phyloP scores from a whole-genome alignment of 345 rosid genomes.

The Luvunga scandens region DNA sequence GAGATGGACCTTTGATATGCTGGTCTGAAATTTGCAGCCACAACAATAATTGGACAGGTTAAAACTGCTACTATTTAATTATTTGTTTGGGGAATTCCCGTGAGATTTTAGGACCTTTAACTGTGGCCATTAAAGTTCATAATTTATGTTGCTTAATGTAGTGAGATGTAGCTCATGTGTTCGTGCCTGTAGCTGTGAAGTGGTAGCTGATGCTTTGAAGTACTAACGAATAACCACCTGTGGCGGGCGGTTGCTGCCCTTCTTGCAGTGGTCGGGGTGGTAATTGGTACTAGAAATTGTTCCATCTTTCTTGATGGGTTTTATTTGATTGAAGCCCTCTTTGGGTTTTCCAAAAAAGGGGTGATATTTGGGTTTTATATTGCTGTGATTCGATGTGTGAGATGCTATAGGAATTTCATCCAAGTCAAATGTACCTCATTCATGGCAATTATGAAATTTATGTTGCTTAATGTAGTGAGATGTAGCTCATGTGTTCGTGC shows the following conservation, averaged over 20 bases:
- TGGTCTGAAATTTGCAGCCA: slow-evolving; percentile 30
- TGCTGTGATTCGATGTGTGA: too few species aligned
- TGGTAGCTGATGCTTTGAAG: slow-evolving; percentile 34
- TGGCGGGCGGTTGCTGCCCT: slow-evolving; percentile 37
- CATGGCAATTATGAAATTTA: too few species aligned
- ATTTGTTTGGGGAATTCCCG: slow-evolving; percentile 30
- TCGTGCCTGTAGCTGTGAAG: slow-evolving; percentile 50
- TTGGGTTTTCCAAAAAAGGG: too few species aligned
- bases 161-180: slow-evolving; percentile 37
- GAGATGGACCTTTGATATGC: slow-evolving; percentile 30
- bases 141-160: slow-evolving; percentile 39
- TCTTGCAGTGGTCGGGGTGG: slow-evolving; percentile 20
- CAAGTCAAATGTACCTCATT: too few species aligned
- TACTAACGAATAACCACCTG: slow-evolving; percentile 24
- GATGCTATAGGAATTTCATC: too few species aligned
- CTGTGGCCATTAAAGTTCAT: slow-evolving; percentile 12
- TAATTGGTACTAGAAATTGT: slow-evolving; percentile 21
- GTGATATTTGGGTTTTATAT: too few species aligned
- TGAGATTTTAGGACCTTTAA: slow-evolving; percentile 13
- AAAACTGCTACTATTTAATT: slow-evolving; percentile 21
- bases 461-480: slow-evolving; percentile 46
- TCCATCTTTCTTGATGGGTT: too few species aligned
- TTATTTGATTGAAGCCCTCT: too few species aligned
- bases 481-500: slow-evolving; percentile 37
- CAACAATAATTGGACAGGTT: slow-evolving; percentile 18